Conservation (phyloP, 805 yeast species). For the Lipomyces anomalus region DNA sequence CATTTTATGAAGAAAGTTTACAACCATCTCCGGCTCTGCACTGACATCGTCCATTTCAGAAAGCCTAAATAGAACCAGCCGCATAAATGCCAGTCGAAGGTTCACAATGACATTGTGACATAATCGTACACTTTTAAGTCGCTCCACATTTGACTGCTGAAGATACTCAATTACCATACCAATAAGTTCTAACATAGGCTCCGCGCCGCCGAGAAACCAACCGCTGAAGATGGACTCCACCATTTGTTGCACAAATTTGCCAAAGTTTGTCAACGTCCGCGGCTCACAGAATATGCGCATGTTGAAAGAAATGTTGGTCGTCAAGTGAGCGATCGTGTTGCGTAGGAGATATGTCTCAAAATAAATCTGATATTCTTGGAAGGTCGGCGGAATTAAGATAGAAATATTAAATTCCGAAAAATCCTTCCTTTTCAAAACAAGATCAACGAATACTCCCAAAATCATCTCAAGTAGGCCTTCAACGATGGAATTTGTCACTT, state of each 20-base stretch:
- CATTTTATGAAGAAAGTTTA: constrained; percentile 17
- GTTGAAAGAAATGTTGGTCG: constrained; percentile 17
- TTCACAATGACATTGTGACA: constrained; percentile 10
- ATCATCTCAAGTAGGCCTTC: constrained; percentile 25
- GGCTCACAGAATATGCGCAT: constrained; percentile 15
- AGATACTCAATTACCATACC: constrained; percentile 24
- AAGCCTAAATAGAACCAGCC: constrained; percentile 16
- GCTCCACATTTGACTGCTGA: constrained; percentile 18
- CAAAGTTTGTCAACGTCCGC: constrained; percentile 20
- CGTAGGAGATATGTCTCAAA: constrained; percentile 25
- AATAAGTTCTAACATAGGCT: constrained; percentile 22
- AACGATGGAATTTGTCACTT: constrained; percentile 17
- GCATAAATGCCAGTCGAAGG: constrained; percentile 17
- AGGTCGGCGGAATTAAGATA: constrained; percentile 23
- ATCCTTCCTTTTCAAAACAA: constrained; percentile 23
- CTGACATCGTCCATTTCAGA: constrained; percentile 19
- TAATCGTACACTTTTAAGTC: constrained; percentile 16
- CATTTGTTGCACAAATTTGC: constrained; percentile 16
- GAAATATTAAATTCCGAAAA: constrained; percentile 21
- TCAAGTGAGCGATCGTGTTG: constrained; percentile 22
- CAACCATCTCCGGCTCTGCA: constrained; percentile 11
- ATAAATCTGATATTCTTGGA: constrained; percentile 23
- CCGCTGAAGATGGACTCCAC: constrained; percentile 22
- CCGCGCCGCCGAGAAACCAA: constrained; percentile 24
- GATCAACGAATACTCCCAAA: constrained; percentile 24